Evolutionary conservation across 73 alveolate species (phyloP).

Genomic region (Paramecium octaurelia): DNA sequence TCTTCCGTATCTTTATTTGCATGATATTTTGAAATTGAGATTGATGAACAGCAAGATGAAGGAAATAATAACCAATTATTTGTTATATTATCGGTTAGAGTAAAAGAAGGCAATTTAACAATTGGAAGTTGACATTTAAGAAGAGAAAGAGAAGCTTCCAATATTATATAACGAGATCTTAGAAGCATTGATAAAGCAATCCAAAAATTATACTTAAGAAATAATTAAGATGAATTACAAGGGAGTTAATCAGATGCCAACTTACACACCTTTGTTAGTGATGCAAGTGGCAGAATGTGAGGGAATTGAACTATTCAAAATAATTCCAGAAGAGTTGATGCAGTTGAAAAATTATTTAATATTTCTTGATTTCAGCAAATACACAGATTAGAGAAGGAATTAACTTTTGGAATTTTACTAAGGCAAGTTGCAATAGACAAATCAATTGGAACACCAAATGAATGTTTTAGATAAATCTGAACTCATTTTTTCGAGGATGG

Average conservation of each 20-base stretch:
- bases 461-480: neutral
- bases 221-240: neutral
- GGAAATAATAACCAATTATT: neutral
- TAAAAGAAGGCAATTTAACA: neutral
- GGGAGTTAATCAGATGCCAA: neutral
- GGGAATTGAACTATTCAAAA: neutral
- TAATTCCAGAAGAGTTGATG: neutral
- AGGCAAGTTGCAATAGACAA: neutral
- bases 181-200: neutral
- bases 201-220: neutral
- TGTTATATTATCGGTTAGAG: neutral
- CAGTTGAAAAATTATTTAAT: neutral
- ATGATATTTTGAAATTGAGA: neutral
- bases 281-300: conserved; percentile 12
- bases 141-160: neutral
- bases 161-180: neutral
- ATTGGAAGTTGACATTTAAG: neutral
- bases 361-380: neutral
- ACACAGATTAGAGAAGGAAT: neutral
- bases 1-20: neutral
- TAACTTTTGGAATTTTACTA: neutral
- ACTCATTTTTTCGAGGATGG: neutral
- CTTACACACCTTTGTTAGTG: neutral
- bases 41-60: neutral
- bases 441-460: neutral